Evolutionary conservation across 352 stramenopile species (phyloP).

Genomic region (Pythium diclinum): DNA sequence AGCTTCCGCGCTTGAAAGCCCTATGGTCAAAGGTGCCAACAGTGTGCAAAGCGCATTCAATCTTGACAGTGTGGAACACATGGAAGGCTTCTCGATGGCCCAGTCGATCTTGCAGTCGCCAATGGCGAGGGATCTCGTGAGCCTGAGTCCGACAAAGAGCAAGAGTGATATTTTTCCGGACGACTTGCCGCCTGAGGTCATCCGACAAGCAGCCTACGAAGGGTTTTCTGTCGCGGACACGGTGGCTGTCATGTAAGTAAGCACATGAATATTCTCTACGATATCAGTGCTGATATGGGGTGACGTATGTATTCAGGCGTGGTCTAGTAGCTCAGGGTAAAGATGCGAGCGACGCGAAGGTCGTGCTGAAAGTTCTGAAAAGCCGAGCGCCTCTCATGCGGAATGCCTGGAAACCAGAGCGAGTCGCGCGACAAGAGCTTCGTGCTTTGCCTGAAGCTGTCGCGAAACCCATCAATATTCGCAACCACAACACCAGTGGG

Average conservation of each 20-base stretch:
- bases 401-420: constrained; percentile 50
- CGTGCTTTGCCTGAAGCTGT: background rate
- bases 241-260: constrained; percentile 52
- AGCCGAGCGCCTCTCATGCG: constrained; percentile 50
- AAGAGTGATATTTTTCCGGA: constrained; percentile 48
- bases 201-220: constrained; percentile 50
- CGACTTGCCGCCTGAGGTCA: constrained; percentile 43
- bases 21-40: constrained; percentile 37
- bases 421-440: constrained; percentile 26
- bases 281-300: background rate
- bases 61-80: background rate
- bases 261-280: background rate
- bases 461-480: background rate
- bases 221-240: constrained; percentile 49
- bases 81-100: constrained; percentile 13
- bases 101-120: constrained; percentile 32
- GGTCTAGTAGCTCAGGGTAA: constrained; percentile 50
- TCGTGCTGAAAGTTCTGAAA: constrained; percentile 42
- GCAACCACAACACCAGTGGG: background rate
- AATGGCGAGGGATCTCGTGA: constrained; percentile 41
- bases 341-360: constrained; percentile 32
- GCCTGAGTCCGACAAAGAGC: constrained; percentile 40
- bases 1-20: constrained; percentile 47
- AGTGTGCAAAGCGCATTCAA: constrained; percentile 29
- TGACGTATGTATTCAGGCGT: constrained; percentile 30